A percentile compares a stretch with the other conserved stretches of the same genome.
phyloP scores from a whole-genome alignment of 2,329 filamentous ascomycete species.

The Calonectria multiphialidica region DNA sequence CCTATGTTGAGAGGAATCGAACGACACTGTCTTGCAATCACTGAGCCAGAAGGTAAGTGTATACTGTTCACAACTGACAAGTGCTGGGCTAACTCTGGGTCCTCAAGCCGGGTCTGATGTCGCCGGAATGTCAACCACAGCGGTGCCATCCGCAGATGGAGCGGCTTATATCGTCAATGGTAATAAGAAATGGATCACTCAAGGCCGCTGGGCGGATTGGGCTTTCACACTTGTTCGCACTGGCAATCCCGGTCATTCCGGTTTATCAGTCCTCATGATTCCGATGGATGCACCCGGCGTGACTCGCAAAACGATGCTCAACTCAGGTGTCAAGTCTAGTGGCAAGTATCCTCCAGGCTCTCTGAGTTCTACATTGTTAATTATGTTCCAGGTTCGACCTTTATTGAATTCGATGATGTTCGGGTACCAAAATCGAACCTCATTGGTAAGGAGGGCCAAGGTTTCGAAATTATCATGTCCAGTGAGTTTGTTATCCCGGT shows the following conservation, averaged over 20 bases:
- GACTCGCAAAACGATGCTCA: slow-evolving; percentile 65
- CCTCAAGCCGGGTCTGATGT: slow-evolving; percentile 65
- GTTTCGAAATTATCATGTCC: slow-evolving; percentile 69
- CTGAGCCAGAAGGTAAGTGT: slow-evolving; percentile 68
- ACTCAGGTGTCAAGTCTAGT: slow-evolving; percentile 76
- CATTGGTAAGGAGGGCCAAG: slow-evolving; percentile 65
- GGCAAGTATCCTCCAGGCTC: slow-evolving; percentile 47
- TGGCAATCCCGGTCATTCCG: slow-evolving; percentile 63
- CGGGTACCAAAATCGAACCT: slow-evolving; percentile 56
- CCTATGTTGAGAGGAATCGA: slow-evolving; percentile 69
- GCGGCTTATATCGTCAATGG: slow-evolving; percentile 73
- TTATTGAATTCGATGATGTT: slow-evolving; percentile 68
- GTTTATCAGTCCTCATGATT: slow-evolving; percentile 70
- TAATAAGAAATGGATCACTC: slow-evolving; percentile 78
- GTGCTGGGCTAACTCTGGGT: neutral
- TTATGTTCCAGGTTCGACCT: slow-evolving; percentile 52
- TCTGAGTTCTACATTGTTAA: too few species aligned
- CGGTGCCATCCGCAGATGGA: slow-evolving; percentile 57
- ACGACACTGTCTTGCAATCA: slow-evolving; percentile 74
- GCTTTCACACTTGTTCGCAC: slow-evolving; percentile 73
- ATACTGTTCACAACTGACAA: neutral
- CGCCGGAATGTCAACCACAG: slow-evolving; percentile 72
- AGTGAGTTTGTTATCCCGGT: too few species aligned
- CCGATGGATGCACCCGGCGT: slow-evolving; percentile 64
- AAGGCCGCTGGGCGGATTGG: slow-evolving; percentile 70